Percentiles rank a stretch among this genome's conserved stretches.
Conservation (phyloP, 2,329 filamentous ascomycete species). For the Diaporthe sp. region DNA sequence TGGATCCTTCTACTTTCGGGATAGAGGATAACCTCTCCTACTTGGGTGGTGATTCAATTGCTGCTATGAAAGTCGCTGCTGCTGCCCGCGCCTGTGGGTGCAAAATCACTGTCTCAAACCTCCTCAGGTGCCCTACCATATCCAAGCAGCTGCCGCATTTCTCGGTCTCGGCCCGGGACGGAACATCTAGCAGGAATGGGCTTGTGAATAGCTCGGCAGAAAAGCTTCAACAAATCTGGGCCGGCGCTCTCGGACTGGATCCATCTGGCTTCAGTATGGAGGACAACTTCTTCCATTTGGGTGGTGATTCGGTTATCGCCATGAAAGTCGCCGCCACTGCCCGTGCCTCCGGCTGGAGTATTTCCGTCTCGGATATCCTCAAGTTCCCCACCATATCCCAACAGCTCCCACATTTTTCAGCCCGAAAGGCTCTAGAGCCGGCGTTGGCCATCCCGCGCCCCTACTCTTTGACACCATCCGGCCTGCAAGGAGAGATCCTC, state of each 20-base stretch:
- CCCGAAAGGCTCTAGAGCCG: background rate
- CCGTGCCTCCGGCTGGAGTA: constrained; percentile 1
- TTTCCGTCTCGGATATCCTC: background rate
- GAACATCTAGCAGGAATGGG: background rate
- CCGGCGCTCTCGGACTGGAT: background rate
- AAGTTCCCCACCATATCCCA: background rate
- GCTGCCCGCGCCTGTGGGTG: constrained; percentile 28
- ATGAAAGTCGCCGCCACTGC: constrained; percentile 44
- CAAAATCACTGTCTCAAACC: background rate
- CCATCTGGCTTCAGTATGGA: constrained; percentile 26
- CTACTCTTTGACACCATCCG: background rate
- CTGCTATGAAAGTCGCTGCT: constrained; percentile 45
- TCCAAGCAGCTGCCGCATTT: background rate
- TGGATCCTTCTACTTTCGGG: constrained; percentile 28
- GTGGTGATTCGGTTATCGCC: constrained; percentile 48
- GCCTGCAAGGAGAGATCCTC: background rate
- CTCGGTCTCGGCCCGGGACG: background rate
- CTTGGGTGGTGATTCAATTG: constrained; percentile 49
- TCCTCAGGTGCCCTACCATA: background rate
- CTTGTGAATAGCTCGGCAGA: background rate
- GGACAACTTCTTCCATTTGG: constrained; percentile 48
- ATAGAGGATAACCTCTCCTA: constrained; percentile 46
- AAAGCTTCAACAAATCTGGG: background rate
- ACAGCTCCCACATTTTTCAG: constrained; percentile 3
- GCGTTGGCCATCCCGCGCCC: background rate